A percentile compares a stretch with the other conserved stretches of the same genome.
phyloP scores from a whole-genome alignment of 163 green algal genomes.

The Scenedesmus sp. region DNA sequence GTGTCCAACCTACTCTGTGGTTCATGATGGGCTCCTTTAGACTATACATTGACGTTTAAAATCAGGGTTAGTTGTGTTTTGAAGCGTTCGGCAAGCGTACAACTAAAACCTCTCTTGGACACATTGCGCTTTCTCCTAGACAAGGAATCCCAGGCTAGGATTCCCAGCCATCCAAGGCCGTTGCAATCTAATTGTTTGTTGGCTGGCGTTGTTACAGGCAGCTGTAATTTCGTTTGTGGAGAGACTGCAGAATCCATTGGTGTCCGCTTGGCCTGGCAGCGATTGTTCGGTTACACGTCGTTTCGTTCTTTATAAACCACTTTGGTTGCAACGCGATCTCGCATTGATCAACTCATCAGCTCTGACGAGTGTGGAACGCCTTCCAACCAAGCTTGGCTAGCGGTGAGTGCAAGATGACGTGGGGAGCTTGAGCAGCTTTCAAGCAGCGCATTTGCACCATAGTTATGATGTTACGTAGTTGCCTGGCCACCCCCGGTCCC shows the following conservation, averaged over 20 bases:
- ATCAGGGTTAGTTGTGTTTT: background rate
- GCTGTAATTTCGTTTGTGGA: background rate
- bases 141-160: background rate
- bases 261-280: background rate
- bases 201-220: background rate
- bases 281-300: background rate
- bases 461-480: background rate
- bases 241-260: background rate
- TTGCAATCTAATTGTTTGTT: background rate
- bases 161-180: background rate
- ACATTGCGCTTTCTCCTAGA: background rate
- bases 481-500: background rate
- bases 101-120: constrained; percentile 6
- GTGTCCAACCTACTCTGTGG: background rate
- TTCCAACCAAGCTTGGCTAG: constrained; percentile 15
- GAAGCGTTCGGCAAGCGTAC: background rate
- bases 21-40: background rate
- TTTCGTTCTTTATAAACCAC: background rate
- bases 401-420: background rate
- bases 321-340: background rate
- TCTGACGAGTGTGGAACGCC: background rate
- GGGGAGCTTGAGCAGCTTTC: background rate
- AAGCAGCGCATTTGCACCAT: background rate
- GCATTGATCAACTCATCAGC: background rate
- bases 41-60: background rate